Evolutionary conservation across 805 yeast genomes (phyloP), one percentile per base, ranked within the genome.

Genomic region (Yamadazyma philogaea): DNA sequence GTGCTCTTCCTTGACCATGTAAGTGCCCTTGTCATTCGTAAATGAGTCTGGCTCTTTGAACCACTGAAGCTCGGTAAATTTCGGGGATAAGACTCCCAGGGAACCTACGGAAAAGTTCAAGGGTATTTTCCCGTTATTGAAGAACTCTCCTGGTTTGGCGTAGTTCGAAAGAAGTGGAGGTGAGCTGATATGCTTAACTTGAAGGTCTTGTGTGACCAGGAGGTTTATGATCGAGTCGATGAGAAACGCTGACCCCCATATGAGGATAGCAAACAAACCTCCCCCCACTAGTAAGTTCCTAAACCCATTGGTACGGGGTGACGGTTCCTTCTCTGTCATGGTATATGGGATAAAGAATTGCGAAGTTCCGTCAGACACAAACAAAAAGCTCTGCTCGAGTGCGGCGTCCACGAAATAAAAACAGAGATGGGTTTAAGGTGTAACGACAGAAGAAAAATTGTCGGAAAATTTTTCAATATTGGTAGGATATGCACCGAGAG

Each of bases 21-120:
- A 87, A 6, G 87, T 75, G 4, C 95, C 95, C 44, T 74, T 74
- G 56, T 83, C 90, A 47, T 77, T 63, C 10, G 51, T 48, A 7
- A 64, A 54, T 0, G 83, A 75, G 18, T 69, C 69, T 1, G 79
- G 78, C 16, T 67, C 66, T 14, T 62, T 66, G 34, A 87, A 77
- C 96, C 96, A 87, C 58, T 84, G 91, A 24, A 87, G 68, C 7
- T 74, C 59, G 47, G 77, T 75, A 38, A 54, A 61, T 12, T 65
- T 60, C 0, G 93, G 83, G 0, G 56, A 47, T 51, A 84, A 84
- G 3, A 75, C 69, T 1, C 79, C 79, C 39, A 77, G 75, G 49
- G 91, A 72, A 2, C 61, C 61, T 7, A 54, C 55, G 3, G 57
- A 46, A 26, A 64, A 56, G 35, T 61, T 57, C 34, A 70, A 50